Evolutionary conservation across 192 early-diverging fungal species (phyloP), one percentile per base, ranked within the genome.

Genomic region (Globomyces pollinis-pini): DNA sequence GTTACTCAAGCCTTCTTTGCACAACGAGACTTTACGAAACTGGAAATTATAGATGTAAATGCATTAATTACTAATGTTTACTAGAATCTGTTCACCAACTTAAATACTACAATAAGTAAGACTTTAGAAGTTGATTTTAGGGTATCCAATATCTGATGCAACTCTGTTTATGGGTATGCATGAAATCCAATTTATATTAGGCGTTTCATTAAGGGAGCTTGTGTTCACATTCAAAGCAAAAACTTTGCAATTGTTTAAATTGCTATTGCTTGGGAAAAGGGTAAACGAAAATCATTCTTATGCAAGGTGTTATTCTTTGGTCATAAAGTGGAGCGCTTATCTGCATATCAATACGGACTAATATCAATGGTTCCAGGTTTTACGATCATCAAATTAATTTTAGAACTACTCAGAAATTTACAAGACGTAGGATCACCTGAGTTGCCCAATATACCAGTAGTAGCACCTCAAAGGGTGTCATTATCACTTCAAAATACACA

Each of bases 1-100:
- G 85, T 90, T 31, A 90, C 87, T 1, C 81, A 78, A 15, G 85
- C 88, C 5, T 88, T 87, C 73, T 90, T 90, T 62, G 83, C 69
- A 38, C 87, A 90, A 59, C 62, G 69, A 53, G 88, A 90, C 57
- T 90, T 90, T 73, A 81, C 84, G 0, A 81, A 90, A 65, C 64
- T 85, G 31, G 87, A 86, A 15, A 90, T 90, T 56, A 64, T 90
- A 13, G 73, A 87, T 32, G 63, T 69, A 45, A 2, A n/a, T n/a
- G n/a, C n/a, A n/a, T 55, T 15, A n/a, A 30, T 64, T 59, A 16
- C 38, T 16, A 2, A 21, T 38, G 30, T 60, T 36, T 20, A 12
- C 7, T 60, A 89, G 86, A 86, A 76, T 44, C 71, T 88, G 15
- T 87, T 81, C 45, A 70, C 75, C 5, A 88, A 74, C 38, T 63